phyloP scores from a whole-genome alignment of 495 filamentous ascomycete genomes.

The Neurospora sp. region DNA sequence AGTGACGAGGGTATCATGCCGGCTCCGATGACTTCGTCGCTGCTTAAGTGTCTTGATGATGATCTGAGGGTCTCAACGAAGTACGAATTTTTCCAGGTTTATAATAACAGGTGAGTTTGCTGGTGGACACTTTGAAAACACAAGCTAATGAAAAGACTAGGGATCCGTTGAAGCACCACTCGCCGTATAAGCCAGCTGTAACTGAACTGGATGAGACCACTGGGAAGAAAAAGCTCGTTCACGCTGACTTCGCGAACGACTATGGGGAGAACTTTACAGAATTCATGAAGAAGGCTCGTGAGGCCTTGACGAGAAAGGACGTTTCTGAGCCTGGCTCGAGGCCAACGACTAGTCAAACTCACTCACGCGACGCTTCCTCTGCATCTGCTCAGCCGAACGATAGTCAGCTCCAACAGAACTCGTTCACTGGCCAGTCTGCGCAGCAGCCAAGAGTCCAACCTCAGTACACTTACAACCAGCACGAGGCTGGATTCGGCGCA shows the following conservation, averaged over 20 bases:
- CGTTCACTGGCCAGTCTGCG: neutral
- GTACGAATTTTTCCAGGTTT: conserved; percentile 43
- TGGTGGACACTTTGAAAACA: neutral
- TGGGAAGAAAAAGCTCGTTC: conserved; percentile 17
- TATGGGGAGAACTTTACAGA: conserved; percentile 41
- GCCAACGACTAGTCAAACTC: neutral
- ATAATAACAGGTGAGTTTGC: conserved; percentile 35
- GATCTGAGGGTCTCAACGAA: conserved; percentile 23
- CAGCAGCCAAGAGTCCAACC: neutral
- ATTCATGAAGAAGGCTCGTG: conserved; percentile 34
- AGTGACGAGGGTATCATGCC: conserved; percentile 12
- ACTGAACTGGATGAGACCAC: conserved; percentile 9
- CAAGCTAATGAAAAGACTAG: conserved; percentile 17
- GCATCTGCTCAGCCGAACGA: neutral
- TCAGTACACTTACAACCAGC: neutral
- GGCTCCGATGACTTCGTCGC: conserved; percentile 21
- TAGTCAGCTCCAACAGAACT: neutral
- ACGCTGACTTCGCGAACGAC: conserved; percentile 41
- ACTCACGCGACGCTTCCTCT: neutral
- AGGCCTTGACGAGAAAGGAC: conserved; percentile 23
- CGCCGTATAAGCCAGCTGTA: conserved; percentile 29
- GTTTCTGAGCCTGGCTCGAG: neutral
- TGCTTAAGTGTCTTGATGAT: conserved; percentile 17
- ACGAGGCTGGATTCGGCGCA: neutral
- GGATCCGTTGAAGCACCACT: conserved; percentile 37